A percentile compares a stretch with the other conserved stretches of the same genome.
Conservation (phyloP, 1,139 yeast genomes). For the Sugiyamaella novakii region DNA sequence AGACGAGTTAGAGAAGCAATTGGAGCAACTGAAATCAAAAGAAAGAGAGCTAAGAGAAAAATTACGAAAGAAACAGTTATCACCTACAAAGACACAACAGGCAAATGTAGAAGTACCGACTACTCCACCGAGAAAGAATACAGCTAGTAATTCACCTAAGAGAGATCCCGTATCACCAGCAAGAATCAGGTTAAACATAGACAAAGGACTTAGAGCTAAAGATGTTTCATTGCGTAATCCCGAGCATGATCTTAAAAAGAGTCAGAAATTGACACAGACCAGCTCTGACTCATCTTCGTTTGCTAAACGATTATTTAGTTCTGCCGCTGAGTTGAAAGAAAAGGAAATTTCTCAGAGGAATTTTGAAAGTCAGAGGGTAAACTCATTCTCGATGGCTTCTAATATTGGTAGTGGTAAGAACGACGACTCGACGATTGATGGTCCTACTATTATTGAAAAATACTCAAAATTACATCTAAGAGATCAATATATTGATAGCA, state of each 20-base stretch:
- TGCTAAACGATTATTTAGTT: conserved; percentile 7
- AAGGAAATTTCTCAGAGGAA: conserved; percentile 4
- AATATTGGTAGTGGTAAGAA: conserved; percentile 7
- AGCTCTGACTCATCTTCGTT: neutral
- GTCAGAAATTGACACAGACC: neutral
- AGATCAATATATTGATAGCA: conserved; percentile 23
- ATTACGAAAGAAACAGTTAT: neutral
- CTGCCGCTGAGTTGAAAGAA: conserved; percentile 9
- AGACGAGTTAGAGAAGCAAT: conserved; percentile 13
- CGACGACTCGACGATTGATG: neutral
- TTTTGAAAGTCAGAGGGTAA: conserved; percentile 3
- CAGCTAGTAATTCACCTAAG: neutral
- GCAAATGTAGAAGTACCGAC: conserved; percentile 8
- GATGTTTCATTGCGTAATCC: conserved; percentile 25
- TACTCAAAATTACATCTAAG: conserved; percentile 27
- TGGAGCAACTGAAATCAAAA: conserved; percentile 19
- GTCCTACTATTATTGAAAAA: conserved; percentile 20
- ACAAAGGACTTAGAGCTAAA: conserved; percentile 26
- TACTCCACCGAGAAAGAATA: conserved; percentile 15
- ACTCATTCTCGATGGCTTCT: conserved; percentile 3
- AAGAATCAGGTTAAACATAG: conserved; percentile 23
- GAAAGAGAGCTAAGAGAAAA: conserved; percentile 8
- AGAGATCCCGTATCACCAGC: conserved; percentile 13
- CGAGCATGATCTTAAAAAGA: neutral
- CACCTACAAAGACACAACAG: neutral